These are phyloP conservation scores for Pyrus pyrifolia DNA, from an alignment of 306 rosid species.

Conservation along the genomic window DNA sequence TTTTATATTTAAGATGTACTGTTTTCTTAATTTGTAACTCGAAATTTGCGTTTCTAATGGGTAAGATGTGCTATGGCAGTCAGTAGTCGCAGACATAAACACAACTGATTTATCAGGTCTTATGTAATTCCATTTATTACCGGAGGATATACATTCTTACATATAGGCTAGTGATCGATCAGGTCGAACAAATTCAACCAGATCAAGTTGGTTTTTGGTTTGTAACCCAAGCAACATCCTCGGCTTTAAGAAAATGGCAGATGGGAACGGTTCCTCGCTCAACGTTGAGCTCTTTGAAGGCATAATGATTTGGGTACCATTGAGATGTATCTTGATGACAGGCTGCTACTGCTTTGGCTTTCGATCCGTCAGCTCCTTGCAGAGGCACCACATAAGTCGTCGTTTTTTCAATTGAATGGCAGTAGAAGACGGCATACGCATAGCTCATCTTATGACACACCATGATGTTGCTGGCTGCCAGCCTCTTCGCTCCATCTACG, in stretches of 20 bases:
- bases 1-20: no score
- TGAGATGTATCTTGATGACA: slow-evolving; percentile 61
- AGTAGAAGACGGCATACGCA: slow-evolving; percentile 58
- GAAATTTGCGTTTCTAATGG: no score
- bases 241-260: slow-evolving; percentile 29
- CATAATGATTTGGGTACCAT: slow-evolving; percentile 82
- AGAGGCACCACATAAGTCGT: slow-evolving; percentile 41
- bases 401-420: slow-evolving; percentile 37
- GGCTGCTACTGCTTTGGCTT: slow-evolving; percentile 51
- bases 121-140: no score
- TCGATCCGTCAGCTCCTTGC: slow-evolving; percentile 37
- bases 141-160: no score
- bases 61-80: no score
- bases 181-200: no score
- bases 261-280: slow-evolving; percentile 62
- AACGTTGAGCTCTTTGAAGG: slow-evolving; percentile 62
- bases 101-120: no score
- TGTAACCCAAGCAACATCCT: slow-evolving; percentile 50
- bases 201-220: not conserved
- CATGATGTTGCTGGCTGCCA: slow-evolving; percentile 25
- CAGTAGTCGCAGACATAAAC: no score
- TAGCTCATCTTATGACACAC: slow-evolving; percentile 64
- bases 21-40: no score
- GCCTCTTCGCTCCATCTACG: slow-evolving; percentile 11
- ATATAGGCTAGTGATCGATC: no score